Conservation (phyloP, 805 yeast species). For the Kockiozyma suomiensis region DNA sequence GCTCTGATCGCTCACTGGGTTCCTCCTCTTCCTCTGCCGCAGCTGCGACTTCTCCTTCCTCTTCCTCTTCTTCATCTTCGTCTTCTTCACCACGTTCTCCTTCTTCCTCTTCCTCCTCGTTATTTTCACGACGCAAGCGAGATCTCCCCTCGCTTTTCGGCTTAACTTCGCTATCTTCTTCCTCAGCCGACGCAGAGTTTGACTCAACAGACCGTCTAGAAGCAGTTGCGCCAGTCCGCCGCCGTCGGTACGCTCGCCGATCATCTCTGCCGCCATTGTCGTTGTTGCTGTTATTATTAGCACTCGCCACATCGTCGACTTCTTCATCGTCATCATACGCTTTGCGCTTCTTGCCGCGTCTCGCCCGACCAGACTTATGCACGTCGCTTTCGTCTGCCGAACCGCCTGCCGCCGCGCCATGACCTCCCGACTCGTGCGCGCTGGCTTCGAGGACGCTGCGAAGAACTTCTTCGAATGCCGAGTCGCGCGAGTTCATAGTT, state of each 20-base stretch:
- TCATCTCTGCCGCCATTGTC: constrained; percentile 1
- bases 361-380: constrained; percentile 1
- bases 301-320: background rate
- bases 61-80: constrained; percentile 35
- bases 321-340: constrained; percentile 30
- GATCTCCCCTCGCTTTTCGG: background rate
- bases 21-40: background rate
- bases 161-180: background rate
- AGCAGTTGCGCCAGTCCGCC: background rate
- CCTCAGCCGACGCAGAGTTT: background rate
- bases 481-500: constrained; percentile 42
- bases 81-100: constrained; percentile 1
- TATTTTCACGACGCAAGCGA: background rate
- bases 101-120: background rate
- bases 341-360: constrained; percentile 31
- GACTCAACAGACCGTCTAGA: background rate
- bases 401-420: background rate
- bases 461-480: constrained; percentile 44
- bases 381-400: constrained; percentile 5
- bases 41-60: constrained; percentile 27
- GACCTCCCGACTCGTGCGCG: constrained; percentile 40
- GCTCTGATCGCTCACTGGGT: background rate
- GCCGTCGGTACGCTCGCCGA: background rate
- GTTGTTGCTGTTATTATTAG: background rate
- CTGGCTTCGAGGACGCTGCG: constrained; percentile 48